Conservation (phyloP, 2,329 filamentous ascomycete species). For the Magnaporthiopsis incrustans region DNA sequence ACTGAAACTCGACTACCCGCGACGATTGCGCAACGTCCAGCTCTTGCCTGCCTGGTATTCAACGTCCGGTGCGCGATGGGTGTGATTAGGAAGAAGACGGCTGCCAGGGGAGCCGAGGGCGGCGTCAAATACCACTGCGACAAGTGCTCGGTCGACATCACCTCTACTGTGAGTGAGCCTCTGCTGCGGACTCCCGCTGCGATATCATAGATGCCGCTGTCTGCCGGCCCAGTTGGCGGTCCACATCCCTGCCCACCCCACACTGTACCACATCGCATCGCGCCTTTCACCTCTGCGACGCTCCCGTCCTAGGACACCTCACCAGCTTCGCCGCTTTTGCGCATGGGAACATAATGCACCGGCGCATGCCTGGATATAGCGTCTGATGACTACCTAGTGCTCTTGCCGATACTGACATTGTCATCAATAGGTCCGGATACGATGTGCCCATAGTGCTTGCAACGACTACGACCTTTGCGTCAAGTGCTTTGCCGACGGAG, state of each 20-base stretch:
- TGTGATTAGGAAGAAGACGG: constrained; percentile 93
- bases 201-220: constrained; percentile 2
- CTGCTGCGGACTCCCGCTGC: constrained; percentile 9
- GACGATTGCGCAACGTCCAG: constrained; percentile 6
- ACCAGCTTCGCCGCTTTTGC: too few species aligned
- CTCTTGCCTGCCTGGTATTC: constrained; percentile 8
- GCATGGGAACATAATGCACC: too few species aligned
- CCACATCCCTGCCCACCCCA: neutral
- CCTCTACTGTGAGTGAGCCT: constrained; percentile 68
- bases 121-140: constrained; percentile 97
- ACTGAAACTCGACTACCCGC: neutral
- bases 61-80: constrained; percentile 52
- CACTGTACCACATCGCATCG: neutral
- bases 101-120: constrained; percentile 74
- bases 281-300: neutral
- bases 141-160: constrained; percentile 93
- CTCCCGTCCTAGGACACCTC: neutral
- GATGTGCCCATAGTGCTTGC: constrained; percentile 76
- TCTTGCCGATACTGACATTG: neutral
- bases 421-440: constrained; percentile 72
- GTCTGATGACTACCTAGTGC: constrained; percentile 54
- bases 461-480: constrained; percentile 97
- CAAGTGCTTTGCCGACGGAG: constrained; percentile 80
- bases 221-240: neutral
- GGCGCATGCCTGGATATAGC: too few species aligned